phyloP scores from a whole-genome alignment of 2,329 filamentous ascomycete species.

The Fusarium pilosicola region DNA sequence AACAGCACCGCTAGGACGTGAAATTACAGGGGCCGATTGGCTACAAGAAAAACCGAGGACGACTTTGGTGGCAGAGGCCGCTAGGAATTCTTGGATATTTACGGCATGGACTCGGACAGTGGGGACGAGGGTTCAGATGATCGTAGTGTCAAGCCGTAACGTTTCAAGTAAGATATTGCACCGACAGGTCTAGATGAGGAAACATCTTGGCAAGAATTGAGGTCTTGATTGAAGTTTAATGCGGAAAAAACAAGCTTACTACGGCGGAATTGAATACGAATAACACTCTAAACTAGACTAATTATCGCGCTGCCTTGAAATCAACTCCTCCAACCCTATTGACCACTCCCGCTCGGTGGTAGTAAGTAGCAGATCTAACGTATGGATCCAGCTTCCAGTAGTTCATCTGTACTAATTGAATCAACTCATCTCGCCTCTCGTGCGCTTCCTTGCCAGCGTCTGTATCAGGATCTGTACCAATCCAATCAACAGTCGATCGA shows the following conservation, averaged over 20 bases:
- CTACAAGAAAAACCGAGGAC: not conserved
- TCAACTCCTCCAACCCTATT: slow-evolving; percentile 26
- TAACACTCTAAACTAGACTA: not conserved
- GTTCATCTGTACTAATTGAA: slow-evolving; percentile 63
- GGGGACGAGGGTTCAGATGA: not conserved
- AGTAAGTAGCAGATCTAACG: slow-evolving; percentile 60
- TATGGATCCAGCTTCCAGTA: slow-evolving; percentile 80
- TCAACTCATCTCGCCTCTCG: slow-evolving; percentile 57
- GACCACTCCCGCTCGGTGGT: slow-evolving; percentile 33
- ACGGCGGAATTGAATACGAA: not conserved
- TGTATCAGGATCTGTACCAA: not conserved
- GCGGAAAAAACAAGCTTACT: not conserved
- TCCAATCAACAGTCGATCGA: slow-evolving; percentile 29
- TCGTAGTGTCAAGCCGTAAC: not conserved
- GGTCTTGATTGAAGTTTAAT: not conserved
- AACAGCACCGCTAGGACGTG: not conserved
- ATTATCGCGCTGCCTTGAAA: slow-evolving; percentile 33
- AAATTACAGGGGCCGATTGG: not conserved
- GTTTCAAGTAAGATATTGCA: not conserved
- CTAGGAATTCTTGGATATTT: not conserved
- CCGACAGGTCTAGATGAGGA: not conserved
- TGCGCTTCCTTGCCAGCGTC: not conserved
- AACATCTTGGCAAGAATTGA: not conserved
- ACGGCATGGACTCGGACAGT: not conserved
- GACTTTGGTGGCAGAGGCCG: not conserved